A percentile compares a stretch with the other conserved stretches of the same genome.
Evolutionary conservation across 257 asterid species (phyloP).

Genomic region (Solanum etuberosum): DNA sequence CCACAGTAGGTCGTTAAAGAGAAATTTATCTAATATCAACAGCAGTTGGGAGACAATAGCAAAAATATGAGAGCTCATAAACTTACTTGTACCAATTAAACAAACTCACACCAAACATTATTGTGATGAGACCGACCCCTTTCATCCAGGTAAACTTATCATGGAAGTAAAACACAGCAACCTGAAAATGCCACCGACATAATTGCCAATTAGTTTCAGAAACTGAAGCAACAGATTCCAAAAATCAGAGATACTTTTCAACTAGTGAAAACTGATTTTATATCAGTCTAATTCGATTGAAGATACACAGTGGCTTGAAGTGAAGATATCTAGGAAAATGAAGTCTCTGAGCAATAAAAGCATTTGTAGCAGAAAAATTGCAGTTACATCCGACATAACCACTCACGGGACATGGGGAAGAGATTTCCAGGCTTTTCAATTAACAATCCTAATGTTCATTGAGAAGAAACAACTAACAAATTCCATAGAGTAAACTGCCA

Average conservation of each 20-base stretch:
- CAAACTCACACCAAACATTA: constrained; percentile 84
- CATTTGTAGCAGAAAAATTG: neutral
- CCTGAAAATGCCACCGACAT: constrained; percentile 31
- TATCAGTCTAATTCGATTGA: neutral
- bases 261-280: neutral
- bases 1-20: neutral
- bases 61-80: constrained; percentile 3
- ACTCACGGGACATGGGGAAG: neutral
- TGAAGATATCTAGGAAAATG: neutral
- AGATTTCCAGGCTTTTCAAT: neutral
- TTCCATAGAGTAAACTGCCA: neutral
- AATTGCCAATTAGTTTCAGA: neutral
- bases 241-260: neutral
- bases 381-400: neutral
- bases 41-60: neutral
- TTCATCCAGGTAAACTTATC: constrained; percentile 85
- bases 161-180: constrained; percentile 92
- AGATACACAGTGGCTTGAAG: neutral
- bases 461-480: neutral
- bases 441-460: neutral
- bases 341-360: neutral
- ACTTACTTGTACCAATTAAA: constrained; percentile 99
- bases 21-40: neutral
- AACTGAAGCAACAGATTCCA: neutral
- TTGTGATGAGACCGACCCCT: constrained; percentile 71